phyloP scores from a whole-genome alignment of 352 stramenopile species.

The Pythium periplocum region DNA sequence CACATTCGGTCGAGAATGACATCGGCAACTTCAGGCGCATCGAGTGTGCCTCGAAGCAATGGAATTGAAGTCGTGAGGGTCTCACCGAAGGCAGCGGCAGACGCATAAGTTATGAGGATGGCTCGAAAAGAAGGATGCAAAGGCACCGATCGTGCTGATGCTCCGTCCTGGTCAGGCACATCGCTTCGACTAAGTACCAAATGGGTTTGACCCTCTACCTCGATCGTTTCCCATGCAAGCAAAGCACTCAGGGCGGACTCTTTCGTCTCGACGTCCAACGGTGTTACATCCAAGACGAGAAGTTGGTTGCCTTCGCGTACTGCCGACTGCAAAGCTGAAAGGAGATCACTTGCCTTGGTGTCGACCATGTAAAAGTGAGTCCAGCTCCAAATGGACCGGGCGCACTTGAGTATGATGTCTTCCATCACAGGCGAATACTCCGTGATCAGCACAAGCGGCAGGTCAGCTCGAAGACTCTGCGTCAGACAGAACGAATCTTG shows the following conservation, averaged over 20 bases:
- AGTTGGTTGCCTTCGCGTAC: slow-evolving; percentile 47
- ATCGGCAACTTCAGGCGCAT: slow-evolving; percentile 25
- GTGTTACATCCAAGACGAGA: slow-evolving; percentile 51
- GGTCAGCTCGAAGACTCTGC: slow-evolving; percentile 14
- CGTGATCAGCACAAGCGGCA: slow-evolving; percentile 40
- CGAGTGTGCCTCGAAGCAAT: slow-evolving; percentile 23
- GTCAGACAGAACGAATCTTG: slow-evolving; percentile 40
- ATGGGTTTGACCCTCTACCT: slow-evolving; percentile 18
- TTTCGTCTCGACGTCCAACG: slow-evolving; percentile 23
- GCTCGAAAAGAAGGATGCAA: slow-evolving; percentile 38
- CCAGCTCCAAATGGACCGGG: slow-evolving; percentile 38
- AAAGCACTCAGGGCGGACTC: background rate
- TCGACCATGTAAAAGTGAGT: slow-evolving; percentile 36
- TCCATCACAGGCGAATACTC: slow-evolving; percentile 34
- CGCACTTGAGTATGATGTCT: slow-evolving; percentile 34
- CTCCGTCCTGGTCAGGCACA: background rate
- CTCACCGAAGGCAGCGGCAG: slow-evolving; percentile 34
- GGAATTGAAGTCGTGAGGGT: slow-evolving; percentile 21
- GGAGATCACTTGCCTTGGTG: slow-evolving; percentile 26
- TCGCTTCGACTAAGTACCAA: slow-evolving; percentile 12
- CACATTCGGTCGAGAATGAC: slow-evolving; percentile 48
- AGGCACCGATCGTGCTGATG: slow-evolving; percentile 10
- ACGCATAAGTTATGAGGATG: slow-evolving; percentile 31
- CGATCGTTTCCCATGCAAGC: slow-evolving; percentile 5
- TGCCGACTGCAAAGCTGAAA: slow-evolving; percentile 23